Percentiles rank a stretch among this genome's conserved stretches.
These are phyloP conservation scores for Cercospora janseana DNA, from an alignment of 2,329 filamentous ascomycete species.

Conservation along the genomic window DNA sequence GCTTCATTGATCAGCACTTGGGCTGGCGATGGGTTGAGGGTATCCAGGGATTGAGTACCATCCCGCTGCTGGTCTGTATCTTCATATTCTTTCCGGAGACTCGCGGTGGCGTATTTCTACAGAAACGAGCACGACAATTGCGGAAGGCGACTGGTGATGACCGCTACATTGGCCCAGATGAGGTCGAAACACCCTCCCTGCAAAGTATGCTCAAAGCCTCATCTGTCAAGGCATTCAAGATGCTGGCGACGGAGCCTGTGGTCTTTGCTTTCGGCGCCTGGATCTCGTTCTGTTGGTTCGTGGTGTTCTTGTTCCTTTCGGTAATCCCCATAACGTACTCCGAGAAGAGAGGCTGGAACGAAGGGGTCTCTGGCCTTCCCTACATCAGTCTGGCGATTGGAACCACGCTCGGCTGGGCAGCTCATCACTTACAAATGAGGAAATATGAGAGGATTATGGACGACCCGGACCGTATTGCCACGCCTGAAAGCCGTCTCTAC, in stretches of 20 bases:
- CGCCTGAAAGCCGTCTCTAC: constrained; percentile 50
- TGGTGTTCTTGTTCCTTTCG: constrained; percentile 55
- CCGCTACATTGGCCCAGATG: constrained; percentile 51
- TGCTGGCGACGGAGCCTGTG: constrained; percentile 52
- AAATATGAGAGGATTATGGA: constrained; percentile 48
- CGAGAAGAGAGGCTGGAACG: constrained; percentile 54
- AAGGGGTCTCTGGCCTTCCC: constrained; percentile 51
- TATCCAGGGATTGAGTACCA: constrained; percentile 53
- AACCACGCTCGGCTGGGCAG: constrained; percentile 49
- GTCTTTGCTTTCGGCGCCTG: constrained; percentile 53
- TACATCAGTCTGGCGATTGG: constrained; percentile 54
- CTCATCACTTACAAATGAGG: constrained; percentile 52
- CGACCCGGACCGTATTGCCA: constrained; percentile 39
- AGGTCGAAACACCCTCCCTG: constrained; percentile 52
- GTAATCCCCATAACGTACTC: constrained; percentile 52
- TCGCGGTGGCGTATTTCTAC: constrained; percentile 48
- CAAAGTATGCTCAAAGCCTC: constrained; percentile 50
- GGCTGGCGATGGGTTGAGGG: constrained; percentile 58
- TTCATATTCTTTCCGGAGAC: constrained; percentile 49
- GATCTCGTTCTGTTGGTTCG: constrained; percentile 55
- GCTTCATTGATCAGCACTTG: constrained; percentile 54
- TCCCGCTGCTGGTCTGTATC: constrained; percentile 49
- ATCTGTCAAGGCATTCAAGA: constrained; percentile 52
- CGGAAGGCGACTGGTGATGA: constrained; percentile 51
- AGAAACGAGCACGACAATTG: constrained; percentile 51